Evolutionary conservation across 2,329 filamentous ascomycete genomes (phyloP).

Genomic region (Biscogniauxia marginata): DNA sequence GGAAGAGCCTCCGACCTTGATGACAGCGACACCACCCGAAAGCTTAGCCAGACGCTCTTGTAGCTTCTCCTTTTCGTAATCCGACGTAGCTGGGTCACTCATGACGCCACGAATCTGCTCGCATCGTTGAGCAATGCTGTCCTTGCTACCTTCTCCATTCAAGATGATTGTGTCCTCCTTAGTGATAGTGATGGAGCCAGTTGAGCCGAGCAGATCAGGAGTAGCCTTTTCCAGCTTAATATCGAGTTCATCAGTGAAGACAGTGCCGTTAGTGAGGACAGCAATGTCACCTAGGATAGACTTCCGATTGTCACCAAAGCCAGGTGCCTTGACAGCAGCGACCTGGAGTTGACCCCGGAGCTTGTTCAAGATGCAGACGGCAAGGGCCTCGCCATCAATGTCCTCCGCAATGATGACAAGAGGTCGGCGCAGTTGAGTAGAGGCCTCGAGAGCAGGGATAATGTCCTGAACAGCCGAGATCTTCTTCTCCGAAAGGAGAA

Average conservation of each 20-base stretch:
- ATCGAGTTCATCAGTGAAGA: constrained; percentile 98
- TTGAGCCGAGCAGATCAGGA: constrained; percentile 91
- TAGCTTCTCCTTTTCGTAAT: constrained; percentile 99
- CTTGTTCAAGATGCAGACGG: constrained; percentile 99
- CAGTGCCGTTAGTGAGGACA: constrained; percentile 92
- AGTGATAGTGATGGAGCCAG: constrained; percentile 98
- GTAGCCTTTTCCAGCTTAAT: constrained; percentile 99
- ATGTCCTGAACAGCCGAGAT: constrained; percentile 99
- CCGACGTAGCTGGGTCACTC: constrained; percentile 86
- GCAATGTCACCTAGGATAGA: constrained; percentile 96
- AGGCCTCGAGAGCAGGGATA: constrained; percentile 94
- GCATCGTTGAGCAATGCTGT: constrained; percentile 88
- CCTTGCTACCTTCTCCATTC: constrained; percentile 95
- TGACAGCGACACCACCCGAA: constrained; percentile 97
- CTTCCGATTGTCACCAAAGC: constrained; percentile 99
- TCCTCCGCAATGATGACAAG: constrained; percentile 99
- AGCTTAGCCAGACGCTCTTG: constrained; percentile 99
- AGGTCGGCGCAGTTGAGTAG: constrained; percentile 90
- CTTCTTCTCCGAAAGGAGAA: constrained; percentile 99
- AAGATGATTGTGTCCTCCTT: constrained; percentile 99
- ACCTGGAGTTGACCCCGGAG: constrained; percentile 99
- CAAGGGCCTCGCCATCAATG: constrained; percentile 96
- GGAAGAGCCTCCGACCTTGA: constrained; percentile 96
- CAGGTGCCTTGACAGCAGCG: constrained; percentile 96
- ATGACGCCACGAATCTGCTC: constrained; percentile 99